These are phyloP conservation scores for Silene conica DNA, from an alignment of 148 eudicot genomes.

Conservation along the genomic window DNA sequence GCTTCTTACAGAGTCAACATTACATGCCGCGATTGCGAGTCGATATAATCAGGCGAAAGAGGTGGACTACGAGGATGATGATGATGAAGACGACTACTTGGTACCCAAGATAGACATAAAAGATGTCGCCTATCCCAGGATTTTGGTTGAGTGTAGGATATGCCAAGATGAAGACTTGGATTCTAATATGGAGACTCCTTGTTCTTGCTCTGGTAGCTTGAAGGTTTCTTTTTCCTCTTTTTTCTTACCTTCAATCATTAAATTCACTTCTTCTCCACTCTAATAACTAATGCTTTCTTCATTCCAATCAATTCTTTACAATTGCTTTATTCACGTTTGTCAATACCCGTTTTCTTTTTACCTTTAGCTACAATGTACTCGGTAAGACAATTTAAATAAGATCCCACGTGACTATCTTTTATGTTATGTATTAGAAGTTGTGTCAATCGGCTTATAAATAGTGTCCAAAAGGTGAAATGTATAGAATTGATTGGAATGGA, in stretches of 20 bases:
- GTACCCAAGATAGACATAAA: conserved; percentile 23
- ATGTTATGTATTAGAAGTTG: too few relatives aligned
- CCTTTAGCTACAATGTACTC: too few relatives aligned
- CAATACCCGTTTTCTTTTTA: too few relatives aligned
- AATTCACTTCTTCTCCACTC: too few relatives aligned
- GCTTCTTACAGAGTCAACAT: conserved; percentile 84
- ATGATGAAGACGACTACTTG: conserved; percentile 20
- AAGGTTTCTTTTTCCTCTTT: conserved; percentile 35
- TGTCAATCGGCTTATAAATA: too few relatives aligned
- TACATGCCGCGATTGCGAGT: conserved; percentile 81
- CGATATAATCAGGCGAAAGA: conserved; percentile 38
- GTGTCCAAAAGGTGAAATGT: too few relatives aligned
- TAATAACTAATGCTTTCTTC: too few relatives aligned
- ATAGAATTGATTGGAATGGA: too few relatives aligned
- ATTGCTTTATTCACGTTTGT: too few relatives aligned
- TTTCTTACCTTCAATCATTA: neutral
- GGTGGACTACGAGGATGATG: conserved; percentile 27
- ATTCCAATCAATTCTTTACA: too few relatives aligned
- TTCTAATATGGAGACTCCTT: conserved; percentile 87
- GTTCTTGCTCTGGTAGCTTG: conserved; percentile 94
- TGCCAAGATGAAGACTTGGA: conserved; percentile 90
- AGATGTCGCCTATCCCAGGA: conserved; percentile 41
- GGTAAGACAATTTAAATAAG: too few relatives aligned
- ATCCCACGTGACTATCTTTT: too few relatives aligned
- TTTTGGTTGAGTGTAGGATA: conserved; percentile 86